phyloP scores from a whole-genome alignment of 306 rosid genomes.

The Corylus heterophylla region DNA sequence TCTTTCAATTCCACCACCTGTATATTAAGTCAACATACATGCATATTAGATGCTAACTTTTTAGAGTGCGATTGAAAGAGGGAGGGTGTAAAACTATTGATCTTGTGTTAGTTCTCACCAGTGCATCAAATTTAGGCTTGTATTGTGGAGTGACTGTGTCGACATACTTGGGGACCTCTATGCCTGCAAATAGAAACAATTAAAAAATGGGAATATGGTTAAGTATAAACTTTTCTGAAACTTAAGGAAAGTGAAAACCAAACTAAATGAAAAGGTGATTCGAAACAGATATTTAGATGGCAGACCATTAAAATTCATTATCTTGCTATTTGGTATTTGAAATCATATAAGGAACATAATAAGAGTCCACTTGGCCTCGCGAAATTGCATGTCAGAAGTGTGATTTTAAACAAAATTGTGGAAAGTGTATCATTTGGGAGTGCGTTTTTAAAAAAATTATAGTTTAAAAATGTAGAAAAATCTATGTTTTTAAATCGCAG shows the following conservation, averaged over 20 bases:
- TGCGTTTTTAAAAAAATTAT: too few species aligned
- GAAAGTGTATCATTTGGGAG: too few species aligned
- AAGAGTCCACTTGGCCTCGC: too few species aligned
- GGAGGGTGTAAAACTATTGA: not conserved
- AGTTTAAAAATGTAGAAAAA: too few species aligned
- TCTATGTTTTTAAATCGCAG: too few species aligned
- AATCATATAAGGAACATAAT: not conserved
- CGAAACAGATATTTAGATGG: not conserved
- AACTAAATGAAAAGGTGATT: not conserved
- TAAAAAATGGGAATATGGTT: not conserved
- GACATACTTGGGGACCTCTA: slow-evolving; percentile 87
- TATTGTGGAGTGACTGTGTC: slow-evolving; percentile 94
- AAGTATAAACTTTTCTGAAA: not conserved
- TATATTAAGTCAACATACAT: slow-evolving; percentile 20
- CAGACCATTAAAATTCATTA: not conserved
- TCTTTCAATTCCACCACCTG: slow-evolving; percentile 92
- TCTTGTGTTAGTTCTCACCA: slow-evolving; percentile 46
- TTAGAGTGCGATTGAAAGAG: not conserved
- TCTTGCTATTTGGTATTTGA: not conserved
- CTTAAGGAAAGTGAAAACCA: not conserved
- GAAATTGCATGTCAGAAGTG: too few species aligned
- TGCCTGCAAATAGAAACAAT: slow-evolving; percentile 47
- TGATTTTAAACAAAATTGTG: too few species aligned
- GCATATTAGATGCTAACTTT: slow-evolving; percentile 6
- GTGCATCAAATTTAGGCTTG: slow-evolving; percentile 78